Evolutionary conservation across 1,284 basidiomycete genomes (phyloP).

Genomic region (Stygiomarasmius scandens): DNA sequence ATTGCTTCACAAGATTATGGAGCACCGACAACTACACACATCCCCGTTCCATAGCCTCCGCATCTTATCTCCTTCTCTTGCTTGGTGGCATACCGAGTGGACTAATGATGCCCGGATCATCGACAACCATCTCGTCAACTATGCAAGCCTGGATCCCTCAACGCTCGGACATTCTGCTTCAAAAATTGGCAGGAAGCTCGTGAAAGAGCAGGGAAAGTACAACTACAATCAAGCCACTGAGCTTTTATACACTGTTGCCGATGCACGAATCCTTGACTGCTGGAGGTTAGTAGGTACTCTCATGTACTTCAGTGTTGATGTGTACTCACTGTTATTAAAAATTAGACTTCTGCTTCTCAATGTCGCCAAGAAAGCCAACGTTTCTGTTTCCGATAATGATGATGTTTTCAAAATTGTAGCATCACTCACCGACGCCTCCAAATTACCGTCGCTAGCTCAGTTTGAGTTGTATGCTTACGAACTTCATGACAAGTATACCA

Average conservation of each 20-base stretch:
- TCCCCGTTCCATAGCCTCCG: neutral
- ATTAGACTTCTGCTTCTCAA: too few species aligned
- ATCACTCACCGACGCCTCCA: too few species aligned
- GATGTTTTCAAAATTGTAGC: too few species aligned
- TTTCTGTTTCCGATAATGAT: too few species aligned
- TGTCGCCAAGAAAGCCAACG: too few species aligned
- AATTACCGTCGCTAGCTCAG: too few species aligned
- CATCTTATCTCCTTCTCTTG: conserved; percentile 19
- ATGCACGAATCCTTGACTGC: conserved; percentile 31
- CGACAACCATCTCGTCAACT: conserved; percentile 14
- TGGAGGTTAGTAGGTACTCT: conserved; percentile 24
- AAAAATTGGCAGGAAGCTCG: conserved; percentile 24
- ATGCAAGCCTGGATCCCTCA: conserved; percentile 26
- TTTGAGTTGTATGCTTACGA: neutral
- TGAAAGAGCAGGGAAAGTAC: conserved; percentile 29
- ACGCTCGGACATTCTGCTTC: conserved; percentile 28
- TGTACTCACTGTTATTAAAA: too few species aligned
- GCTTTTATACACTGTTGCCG: conserved; percentile 24
- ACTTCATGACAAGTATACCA: neutral
- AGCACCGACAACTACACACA: neutral
- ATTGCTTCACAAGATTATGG: neutral
- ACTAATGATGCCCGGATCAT: conserved; percentile 21
- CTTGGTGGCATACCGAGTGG: conserved; percentile 30
- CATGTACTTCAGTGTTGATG: neutral
- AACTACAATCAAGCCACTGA: conserved; percentile 30